These are phyloP conservation scores for Echinosophora koreensis DNA, from an alignment of 306 rosid species.

Conservation along the genomic window DNA sequence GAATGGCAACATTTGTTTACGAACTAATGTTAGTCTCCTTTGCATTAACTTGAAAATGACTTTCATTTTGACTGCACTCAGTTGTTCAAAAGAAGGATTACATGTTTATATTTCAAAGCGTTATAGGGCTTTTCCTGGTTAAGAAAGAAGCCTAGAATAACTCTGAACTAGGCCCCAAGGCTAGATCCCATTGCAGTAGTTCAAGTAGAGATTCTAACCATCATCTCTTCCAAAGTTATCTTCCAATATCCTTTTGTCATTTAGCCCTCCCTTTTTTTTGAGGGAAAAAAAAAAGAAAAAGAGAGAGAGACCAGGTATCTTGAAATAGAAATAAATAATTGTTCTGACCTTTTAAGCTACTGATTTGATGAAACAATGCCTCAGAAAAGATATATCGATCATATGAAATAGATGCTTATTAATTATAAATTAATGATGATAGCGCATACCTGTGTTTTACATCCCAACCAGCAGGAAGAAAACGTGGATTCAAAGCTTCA, in stretches of 20 bases:
- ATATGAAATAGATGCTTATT: constrained; percentile 22
- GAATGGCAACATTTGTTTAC: background rate
- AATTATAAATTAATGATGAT: constrained; percentile 15
- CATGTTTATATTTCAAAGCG: background rate
- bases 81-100: constrained; percentile 7
- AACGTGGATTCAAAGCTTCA: constrained; percentile 83
- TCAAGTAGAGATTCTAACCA: too few species aligned
- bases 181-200: too few species aligned
- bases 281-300: too few species aligned
- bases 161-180: too few species aligned
- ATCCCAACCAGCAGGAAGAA: constrained; percentile 93
- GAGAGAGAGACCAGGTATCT: too few species aligned
- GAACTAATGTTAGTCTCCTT: background rate
- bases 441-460: constrained; percentile 89
- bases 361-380: background rate
- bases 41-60: constrained; percentile 27
- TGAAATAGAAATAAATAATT: too few species aligned
- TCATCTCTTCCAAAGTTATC: too few species aligned
- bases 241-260: too few species aligned
- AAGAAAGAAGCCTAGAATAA: too few species aligned
- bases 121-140: too few species aligned
- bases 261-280: too few species aligned
- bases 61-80: background rate
- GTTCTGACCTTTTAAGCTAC: background rate
- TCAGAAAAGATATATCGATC: constrained; percentile 2